These are phyloP conservation scores for Luffa acutangula DNA, from an alignment of 306 rosid species.

Conservation along the genomic window DNA sequence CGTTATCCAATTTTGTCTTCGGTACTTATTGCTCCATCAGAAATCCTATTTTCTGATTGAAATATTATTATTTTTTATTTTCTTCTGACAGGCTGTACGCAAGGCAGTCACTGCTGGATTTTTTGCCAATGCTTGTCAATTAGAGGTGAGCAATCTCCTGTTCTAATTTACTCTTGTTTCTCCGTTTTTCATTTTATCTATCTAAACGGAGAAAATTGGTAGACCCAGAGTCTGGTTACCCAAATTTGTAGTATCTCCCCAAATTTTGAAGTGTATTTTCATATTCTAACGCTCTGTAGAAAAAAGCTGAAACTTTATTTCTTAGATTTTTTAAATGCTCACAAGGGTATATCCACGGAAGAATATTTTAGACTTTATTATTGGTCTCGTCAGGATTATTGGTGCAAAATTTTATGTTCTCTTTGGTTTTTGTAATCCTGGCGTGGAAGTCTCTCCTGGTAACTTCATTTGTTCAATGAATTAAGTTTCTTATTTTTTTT, in stretches of 20 bases:
- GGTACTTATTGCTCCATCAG: not conserved
- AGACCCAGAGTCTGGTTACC: not conserved
- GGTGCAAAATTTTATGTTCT: not conserved
- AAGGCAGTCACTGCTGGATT: slow-evolving; percentile 76
- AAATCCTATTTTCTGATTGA: not conserved
- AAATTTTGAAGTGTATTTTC: not conserved
- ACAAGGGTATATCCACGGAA: not conserved
- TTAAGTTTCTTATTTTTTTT: not conserved
- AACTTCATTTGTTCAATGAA: not conserved
- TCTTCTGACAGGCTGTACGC: slow-evolving; percentile 48
- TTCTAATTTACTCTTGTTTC: not conserved
- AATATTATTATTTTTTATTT: not conserved
- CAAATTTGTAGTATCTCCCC: not conserved
- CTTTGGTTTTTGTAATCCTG: not conserved
- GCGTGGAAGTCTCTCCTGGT: not conserved
- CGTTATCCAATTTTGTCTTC: not conserved
- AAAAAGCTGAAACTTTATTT: not conserved
- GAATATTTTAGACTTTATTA: not conserved
- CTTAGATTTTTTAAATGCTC: not conserved
- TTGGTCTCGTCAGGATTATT: not conserved
- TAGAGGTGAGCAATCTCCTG: slow-evolving; percentile 46
- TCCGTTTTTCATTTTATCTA: not conserved
- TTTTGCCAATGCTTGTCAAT: slow-evolving; percentile 65
- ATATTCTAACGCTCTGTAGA: not conserved
- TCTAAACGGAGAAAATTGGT: not conserved